Base-by-base conservation (phyloP, 495 filamentous ascomycete genomes). In the Penicillium cataractarum region DNA sequence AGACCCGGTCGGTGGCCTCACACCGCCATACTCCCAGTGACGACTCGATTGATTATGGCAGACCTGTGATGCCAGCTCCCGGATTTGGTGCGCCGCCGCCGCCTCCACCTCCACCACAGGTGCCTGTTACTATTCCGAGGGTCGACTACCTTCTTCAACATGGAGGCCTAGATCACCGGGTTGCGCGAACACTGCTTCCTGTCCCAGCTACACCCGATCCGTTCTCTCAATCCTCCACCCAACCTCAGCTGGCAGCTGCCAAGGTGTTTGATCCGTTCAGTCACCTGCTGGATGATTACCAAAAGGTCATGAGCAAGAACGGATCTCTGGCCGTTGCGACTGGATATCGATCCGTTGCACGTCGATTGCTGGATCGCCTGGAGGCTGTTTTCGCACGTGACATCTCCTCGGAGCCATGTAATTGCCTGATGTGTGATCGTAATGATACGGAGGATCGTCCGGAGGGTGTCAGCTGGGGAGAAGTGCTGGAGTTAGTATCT, bases 271-370 rank as follows among this genome's bases (percentile, higher is more conserved):
- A 86, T 29, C 91, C 92, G 0, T 89, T 92, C 66, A 88, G 90
- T 67, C 86, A 85, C 49, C 80, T 97, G 13, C 80, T 99, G 21
- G 91, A 97, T 67, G 89, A 94, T 59, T 98, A 97, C 70, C 80
- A 87, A 53, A 82, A 86, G 8, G 92, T 99, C 9, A 84, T 98
- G 59, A 77, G 79, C 21, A 89, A 88, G 52, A 92, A 89, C 69
- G 96, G 96, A 2, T 97, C 93, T 7, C 74, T 99, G 17, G 96
- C 96, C 6, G 96, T 99, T 0, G 95, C 95, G 24, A 98, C 96
- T 6, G 96, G 96, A 2, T 97, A 98, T 75, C 86, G 89, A 53
- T 97, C 93, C 7, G 89, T 98, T 39, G 96, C 96, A n/a, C 87
- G 96, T 2, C 85, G 93, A 39, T 74, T 98, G 26, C 83, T 98